Conservation (phyloP, 257 asterid species). For the Eucommia ulmoides region DNA sequence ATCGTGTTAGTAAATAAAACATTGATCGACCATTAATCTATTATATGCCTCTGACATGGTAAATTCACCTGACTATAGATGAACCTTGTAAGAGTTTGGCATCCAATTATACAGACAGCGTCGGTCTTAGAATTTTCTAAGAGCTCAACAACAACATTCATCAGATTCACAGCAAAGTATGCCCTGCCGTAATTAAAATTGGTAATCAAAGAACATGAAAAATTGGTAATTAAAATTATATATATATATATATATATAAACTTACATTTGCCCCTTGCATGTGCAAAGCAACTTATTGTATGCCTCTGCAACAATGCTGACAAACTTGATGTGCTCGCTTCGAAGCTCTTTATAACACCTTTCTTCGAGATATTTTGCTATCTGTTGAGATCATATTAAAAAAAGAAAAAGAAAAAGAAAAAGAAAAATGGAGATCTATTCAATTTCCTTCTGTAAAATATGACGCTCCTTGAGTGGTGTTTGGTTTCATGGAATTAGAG, state of each 20-base stretch:
- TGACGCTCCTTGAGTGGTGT: no score
- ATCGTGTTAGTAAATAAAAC: no score
- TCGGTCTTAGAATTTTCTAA: slow-evolving; percentile 66
- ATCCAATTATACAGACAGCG: slow-evolving; percentile 51
- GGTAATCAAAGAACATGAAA: slow-evolving; percentile 2
- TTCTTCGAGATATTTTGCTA: slow-evolving; percentile 85
- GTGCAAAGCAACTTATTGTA: slow-evolving; percentile 62
- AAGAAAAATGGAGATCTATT: no score
- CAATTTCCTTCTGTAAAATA: no score
- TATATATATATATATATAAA: slow-evolving; percentile 12
- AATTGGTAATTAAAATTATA: no score
- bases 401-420: slow-evolving; percentile 2
- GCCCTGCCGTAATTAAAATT: no score
- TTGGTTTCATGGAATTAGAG: no score
- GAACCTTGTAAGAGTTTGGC: slow-evolving; percentile 64
- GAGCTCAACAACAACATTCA: slow-evolving; percentile 57
- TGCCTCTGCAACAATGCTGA: slow-evolving; percentile 52
- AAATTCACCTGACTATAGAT: slow-evolving; percentile 82
- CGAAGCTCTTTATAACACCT: slow-evolving; percentile 86
- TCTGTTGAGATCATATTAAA: slow-evolving; percentile 32
- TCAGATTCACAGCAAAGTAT: slow-evolving; percentile 57
- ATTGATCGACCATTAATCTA: no score
- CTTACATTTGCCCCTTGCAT: slow-evolving; percentile 91
- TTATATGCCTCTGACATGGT: no score
- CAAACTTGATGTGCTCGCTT: slow-evolving; percentile 46